Percentiles rank a stretch among this genome's conserved stretches.
These are phyloP conservation scores for Piper betle DNA, from an alignment of 164 flowering plant genomes.

Conservation along the genomic window DNA sequence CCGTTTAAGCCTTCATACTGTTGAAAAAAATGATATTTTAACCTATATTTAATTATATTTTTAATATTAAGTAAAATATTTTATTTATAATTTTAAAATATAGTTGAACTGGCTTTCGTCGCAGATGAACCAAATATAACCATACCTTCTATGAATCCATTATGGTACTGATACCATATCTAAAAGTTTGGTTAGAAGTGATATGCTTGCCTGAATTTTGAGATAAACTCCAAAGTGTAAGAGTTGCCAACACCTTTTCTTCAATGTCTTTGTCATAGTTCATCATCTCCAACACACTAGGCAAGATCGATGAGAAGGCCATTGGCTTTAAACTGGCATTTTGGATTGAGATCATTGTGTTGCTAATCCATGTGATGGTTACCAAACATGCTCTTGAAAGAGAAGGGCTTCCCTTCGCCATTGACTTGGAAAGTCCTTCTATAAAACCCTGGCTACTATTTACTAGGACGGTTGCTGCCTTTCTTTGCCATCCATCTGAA, in stretches of 20 bases:
- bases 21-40: too few species aligned
- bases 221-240: slow-evolving; percentile 29
- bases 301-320: slow-evolving; percentile 28
- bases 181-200: background rate
- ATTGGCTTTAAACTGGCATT: slow-evolving; percentile 19
- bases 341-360: slow-evolving; percentile 14
- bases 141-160: too few species aligned
- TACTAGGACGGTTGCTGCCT: slow-evolving; percentile 30
- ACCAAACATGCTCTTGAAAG: slow-evolving; percentile 47
- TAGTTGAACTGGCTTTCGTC: too few species aligned
- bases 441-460: slow-evolving; percentile 35
- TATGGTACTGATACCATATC: background rate
- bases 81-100: too few species aligned
- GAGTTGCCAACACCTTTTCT: slow-evolving; percentile 45
- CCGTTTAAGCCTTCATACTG: too few species aligned
- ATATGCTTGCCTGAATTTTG: slow-evolving; percentile 33
- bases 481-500: slow-evolving; percentile 34
- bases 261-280: slow-evolving; percentile 25
- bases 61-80: too few species aligned
- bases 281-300: slow-evolving; percentile 27
- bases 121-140: too few species aligned
- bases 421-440: slow-evolving; percentile 32
- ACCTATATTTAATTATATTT: too few species aligned
- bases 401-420: slow-evolving; percentile 34
- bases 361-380: slow-evolving; percentile 53